Evolutionary conservation across 176 grass and related monocot species (phyloP), one percentile per base, ranked within the genome.

Genomic region (Echinochloa phyllopogon): DNA sequence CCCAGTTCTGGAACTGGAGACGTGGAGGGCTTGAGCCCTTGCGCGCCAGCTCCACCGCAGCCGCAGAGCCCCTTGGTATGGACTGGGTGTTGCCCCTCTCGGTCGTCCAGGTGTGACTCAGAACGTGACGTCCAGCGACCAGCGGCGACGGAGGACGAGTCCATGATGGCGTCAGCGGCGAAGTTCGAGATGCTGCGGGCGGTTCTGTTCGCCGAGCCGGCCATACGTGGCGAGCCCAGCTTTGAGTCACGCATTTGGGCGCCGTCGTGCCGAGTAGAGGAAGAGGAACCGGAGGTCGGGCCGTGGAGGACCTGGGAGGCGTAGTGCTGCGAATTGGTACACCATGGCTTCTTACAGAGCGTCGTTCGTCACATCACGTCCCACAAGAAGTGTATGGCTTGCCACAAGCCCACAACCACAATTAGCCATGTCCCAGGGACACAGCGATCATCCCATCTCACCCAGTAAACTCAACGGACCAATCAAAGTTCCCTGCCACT

Each of bases 391-490:
- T n/a, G 50, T 2, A 69, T 39, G 16, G 37, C 6, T 18, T 38
- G 36, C 18, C 17, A 18, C 51, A 18, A 48, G 3, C 51, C 5
- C 16, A 40, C 29, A 42, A 9, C 21, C 50, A 11, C 36, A 51
- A 33, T 20, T 15, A 12, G n/a, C 20, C 39, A 18, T 25, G 69
- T 44, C 39, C 75, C 10, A 4, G 21, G 37, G 29, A 33, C 21
- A 51, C 20, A 71, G 29, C 13, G 20, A 20, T 20, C 65, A 72
- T 21, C 8, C 11, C 52, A 15, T 10, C 38, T 24, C 39, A 5
- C 13, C 41, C 13, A 50, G 10, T 43, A 42, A 82, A 65, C 65
- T 57, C 81, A 57, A 79, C 18, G 14, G 66, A 74, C 42, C 57
- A 64, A 65, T 29, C 74, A 77, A 73, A 29, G 8, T 39, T 13